These are phyloP conservation scores for Manihot esculenta DNA, from an alignment of 441 rosid species.

Conservation along the genomic window DNA sequence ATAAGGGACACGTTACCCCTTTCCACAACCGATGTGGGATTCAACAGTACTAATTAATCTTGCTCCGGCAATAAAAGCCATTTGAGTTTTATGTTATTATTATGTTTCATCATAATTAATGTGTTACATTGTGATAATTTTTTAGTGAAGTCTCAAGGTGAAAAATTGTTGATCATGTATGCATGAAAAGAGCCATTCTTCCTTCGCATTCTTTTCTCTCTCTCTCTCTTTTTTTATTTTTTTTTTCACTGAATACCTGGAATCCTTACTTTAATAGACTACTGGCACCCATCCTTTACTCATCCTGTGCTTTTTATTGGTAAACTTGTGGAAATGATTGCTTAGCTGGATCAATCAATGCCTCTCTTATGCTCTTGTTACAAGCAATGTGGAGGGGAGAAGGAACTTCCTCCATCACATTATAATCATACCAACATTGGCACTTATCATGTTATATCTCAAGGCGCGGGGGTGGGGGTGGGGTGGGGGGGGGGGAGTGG, in stretches of 20 bases:
- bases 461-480: too few species aligned
- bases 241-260: background rate
- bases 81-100: too few species aligned
- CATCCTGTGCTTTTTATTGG: background rate
- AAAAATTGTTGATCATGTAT: background rate
- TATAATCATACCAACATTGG: too few species aligned
- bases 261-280: background rate
- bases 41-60: background rate
- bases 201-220: too few species aligned
- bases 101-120: background rate
- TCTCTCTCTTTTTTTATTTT: background rate
- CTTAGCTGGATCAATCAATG: background rate
- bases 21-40: too few species aligned
- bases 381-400: background rate
- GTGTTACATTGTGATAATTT: background rate
- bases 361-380: constrained; percentile 2
- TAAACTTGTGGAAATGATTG: background rate
- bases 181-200: background rate
- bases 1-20: too few species aligned
- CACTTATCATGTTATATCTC: too few species aligned
- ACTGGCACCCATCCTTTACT: background rate
- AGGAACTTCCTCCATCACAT: background rate
- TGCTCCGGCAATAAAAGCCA: background rate
- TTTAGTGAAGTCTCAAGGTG: background rate
- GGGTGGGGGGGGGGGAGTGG: too few species aligned